Conservation (phyloP, 2,329 filamentous ascomycete species). For the Alternaria sp. region DNA sequence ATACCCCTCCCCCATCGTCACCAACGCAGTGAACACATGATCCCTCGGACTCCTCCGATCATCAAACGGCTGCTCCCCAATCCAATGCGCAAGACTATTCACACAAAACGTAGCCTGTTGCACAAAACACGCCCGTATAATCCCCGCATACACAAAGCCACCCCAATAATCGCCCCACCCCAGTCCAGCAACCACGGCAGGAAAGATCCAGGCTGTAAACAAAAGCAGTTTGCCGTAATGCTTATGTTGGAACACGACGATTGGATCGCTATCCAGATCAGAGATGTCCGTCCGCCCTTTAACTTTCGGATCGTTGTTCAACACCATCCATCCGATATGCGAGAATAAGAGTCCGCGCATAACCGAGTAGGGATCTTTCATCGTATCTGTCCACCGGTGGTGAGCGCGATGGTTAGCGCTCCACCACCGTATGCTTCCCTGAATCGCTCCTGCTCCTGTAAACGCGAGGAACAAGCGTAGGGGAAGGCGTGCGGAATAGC, state of each 20-base stretch:
- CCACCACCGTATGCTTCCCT: conserved; percentile 59
- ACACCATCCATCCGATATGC: conserved; percentile 59
- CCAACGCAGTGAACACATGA: conserved; percentile 48
- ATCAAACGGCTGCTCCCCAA: conserved; percentile 53
- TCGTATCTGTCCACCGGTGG: conserved; percentile 58
- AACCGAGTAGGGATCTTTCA: conserved; percentile 58
- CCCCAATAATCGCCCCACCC: conserved; percentile 57
- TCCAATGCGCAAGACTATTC: conserved; percentile 60
- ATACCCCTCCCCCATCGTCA: conserved; percentile 51
- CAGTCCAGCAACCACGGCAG: conserved; percentile 54
- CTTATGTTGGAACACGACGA: conserved; percentile 57
- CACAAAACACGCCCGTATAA: conserved; percentile 57
- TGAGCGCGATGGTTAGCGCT: conserved; percentile 57
- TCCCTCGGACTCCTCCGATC: conserved; percentile 48
- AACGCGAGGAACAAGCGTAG: conserved; percentile 56
- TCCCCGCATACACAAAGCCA: conserved; percentile 57
- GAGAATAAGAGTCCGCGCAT: conserved; percentile 56
- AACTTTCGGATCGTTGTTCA: conserved; percentile 58
- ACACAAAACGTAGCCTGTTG: conserved; percentile 61
- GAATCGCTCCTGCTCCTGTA: conserved; percentile 55
- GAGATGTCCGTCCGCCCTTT: conserved; percentile 58
- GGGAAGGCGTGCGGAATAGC: conserved; percentile 52
- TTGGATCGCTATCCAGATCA: conserved; percentile 57
- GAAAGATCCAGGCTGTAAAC: conserved; percentile 53
- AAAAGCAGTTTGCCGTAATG: conserved; percentile 53